Evolutionary conservation across 2,329 filamentous ascomycete species (phyloP).

Genomic region (Claviceps sorghi): DNA sequence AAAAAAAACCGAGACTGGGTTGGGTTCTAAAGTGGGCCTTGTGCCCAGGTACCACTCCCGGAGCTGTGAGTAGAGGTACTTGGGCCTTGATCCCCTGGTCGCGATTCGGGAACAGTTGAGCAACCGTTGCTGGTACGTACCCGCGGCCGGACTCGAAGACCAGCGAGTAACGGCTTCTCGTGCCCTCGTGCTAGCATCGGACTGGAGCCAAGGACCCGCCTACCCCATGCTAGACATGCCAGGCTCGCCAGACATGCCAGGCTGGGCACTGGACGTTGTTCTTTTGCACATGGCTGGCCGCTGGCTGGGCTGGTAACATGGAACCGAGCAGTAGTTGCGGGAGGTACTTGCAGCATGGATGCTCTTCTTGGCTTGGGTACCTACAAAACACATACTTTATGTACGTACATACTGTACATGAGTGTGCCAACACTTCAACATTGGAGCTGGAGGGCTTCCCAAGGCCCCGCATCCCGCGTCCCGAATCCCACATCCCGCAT

Average conservation of each 20-base stretch:
- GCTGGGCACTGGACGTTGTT: not conserved
- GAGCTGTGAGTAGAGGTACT: conserved; percentile 2
- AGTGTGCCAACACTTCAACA: no score
- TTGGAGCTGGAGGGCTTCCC: no score
- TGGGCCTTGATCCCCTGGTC: not conserved
- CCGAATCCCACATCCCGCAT: not conserved
- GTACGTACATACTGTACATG: no score
- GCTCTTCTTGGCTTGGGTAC: no score
- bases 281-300: not conserved
- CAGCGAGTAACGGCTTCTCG: not conserved
- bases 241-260: not conserved
- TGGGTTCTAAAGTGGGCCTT: not conserved
- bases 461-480: no score
- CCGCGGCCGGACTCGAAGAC: not conserved
- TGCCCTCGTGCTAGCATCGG: not conserved
- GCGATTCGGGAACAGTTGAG: not conserved
- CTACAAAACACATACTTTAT: no score
- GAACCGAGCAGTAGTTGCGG: no score
- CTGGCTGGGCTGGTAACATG: no score
- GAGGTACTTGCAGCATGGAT: no score
- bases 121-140: not conserved
- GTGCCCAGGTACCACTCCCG: not conserved
- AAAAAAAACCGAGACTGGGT: not conserved
- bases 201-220: not conserved
- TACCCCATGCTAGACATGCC: not conserved